These are phyloP conservation scores for Globomyces pollinis-pini DNA, from an alignment of 192 early-diverging fungal species.

Conservation along the genomic window DNA sequence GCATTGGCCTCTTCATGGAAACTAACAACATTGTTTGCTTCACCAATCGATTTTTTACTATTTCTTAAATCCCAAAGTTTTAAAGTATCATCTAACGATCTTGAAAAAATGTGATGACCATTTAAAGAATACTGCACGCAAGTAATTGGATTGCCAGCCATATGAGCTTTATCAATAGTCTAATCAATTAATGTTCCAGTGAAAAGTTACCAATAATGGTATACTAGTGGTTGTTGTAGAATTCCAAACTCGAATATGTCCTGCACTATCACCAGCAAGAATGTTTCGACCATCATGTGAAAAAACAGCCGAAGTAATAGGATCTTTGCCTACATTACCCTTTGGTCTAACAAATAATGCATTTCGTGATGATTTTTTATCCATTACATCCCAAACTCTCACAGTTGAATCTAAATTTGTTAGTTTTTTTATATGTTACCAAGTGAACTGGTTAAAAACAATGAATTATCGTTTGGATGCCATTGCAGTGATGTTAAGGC, in stretches of 20 bases:
- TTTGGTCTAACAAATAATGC: conserved; percentile 73
- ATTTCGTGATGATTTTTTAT: conserved; percentile 59
- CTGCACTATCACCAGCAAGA: conserved; percentile 58
- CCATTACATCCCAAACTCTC: conserved; percentile 76
- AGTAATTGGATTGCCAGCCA: conserved; percentile 57
- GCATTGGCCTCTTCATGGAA: conserved; percentile 71
- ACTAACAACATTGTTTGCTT: conserved; percentile 43
- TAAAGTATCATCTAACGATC: conserved; percentile 78
- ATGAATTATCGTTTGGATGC: conserved; percentile 59
- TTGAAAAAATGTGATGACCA: conserved; percentile 58
- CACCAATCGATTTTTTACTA: conserved; percentile 55
- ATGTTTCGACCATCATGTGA: conserved; percentile 64
- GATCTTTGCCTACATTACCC: conserved; percentile 56
- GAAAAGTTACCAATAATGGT: too few relatives aligned
- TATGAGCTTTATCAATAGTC: conserved; percentile 64
- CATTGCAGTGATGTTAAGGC: conserved; percentile 70
- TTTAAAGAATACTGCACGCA: conserved; percentile 63
- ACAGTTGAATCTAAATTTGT: conserved; percentile 83
- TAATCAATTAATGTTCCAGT: conserved; percentile 52
- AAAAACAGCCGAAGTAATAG: conserved; percentile 64
- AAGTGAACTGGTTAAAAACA: conserved; percentile 71
- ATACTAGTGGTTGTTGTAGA: too few relatives aligned
- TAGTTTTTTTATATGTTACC: too few relatives aligned
- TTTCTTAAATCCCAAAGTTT: conserved; percentile 92
- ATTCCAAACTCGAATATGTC: conserved; percentile 70